Evolutionary conservation across 768 basidiomycete species (phyloP), one percentile per base, ranked within the genome.

Genomic region (Trametes cinnabarina): DNA sequence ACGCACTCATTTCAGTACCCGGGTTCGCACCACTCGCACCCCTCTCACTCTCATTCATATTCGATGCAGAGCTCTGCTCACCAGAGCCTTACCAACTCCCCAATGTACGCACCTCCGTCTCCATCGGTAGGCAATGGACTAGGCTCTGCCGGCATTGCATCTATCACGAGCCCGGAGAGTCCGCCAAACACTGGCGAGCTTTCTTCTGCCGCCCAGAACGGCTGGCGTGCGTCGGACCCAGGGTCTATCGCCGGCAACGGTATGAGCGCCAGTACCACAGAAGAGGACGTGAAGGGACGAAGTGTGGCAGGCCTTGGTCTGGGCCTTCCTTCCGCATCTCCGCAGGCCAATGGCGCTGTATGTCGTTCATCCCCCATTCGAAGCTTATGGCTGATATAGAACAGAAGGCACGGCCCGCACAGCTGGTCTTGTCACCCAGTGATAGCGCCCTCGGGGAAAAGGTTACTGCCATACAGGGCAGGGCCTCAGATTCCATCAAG

Each of bases 401-500:
- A 49, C 51, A 74, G 73, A 81, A 81, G 73, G 66, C 56, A 12
- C 78, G 83, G 3, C 83, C 87, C 10, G 66, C 78, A 2, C 80
- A 82, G 9, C 67, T 87, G 52, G 69, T 72, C 9, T 66, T 84
- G 20, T 87, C 87, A 1, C 84, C 87, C 0, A 87, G 84, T 57
- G 88, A 88, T 58, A 73, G 79, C 17, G 79, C 80, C 7, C 70
- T 88, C 19, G 79, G 77, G 39, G 71, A 75, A 1, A 80, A 71
- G n/a, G 73, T 71, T 20, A 68, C 73, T 12, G 66, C 66, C 32
- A 62, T 69, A 6, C 47, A 51, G 30, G 71, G 73, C 12, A 52
- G 49, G 22, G 68, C 68, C 28, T 64, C 64, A 4, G 69, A 58
- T 28, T 74, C 73, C 23, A 73, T 67, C 5, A 78, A 79, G 4